Base-by-base conservation (phyloP, 805 yeast genomes). In the Spathaspora hagerdaliae region DNA sequence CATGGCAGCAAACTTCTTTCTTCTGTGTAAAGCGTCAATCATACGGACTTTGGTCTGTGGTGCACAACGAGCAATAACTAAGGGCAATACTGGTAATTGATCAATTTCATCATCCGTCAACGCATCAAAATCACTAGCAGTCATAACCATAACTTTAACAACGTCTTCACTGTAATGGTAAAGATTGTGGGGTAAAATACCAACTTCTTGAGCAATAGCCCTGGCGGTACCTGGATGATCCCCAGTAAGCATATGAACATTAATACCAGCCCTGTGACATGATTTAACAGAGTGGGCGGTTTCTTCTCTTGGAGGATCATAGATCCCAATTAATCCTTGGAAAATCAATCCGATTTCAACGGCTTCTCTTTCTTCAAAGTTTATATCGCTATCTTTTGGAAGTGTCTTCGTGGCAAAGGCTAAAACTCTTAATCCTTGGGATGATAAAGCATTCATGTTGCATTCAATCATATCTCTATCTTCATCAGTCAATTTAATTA, bases 21-120 rank as follows among this genome's bases (percentile, higher is more conserved):
- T 56, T 33, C 74, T 62, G 74, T 59, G 81, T 70, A 51, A 74
- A 0, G 92, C 91, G 43, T 85, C 90, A 55, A 86, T 84, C 83
- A 86, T 81, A 51, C 89, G 73, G 13, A 85, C 92, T 61, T 86
- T 85, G 24, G 91, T 85, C 60, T 82, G 84, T 2, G 92, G 94
- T 4, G 92, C 86, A 66, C 92, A 86, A 50, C 94, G 73, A 4
- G 94, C 94, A 65, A 86, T 81, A 29, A 85, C 94, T 42, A 85
- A 69, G 1, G 92, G 92, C 42, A 85, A 68, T 7, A 81, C 82
- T 1, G 89, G 88, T 40, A 68, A 60, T 1, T 55, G 56, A 55
- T 85, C 92, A 51, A 86, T 73, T 54, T 84, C 74, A 1, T 69
- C 79, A 46, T 85, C 87, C 2, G 74, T 48, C 43, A 85, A 69